Base-by-base conservation (phyloP, 257 asterid species). In the Oldenlandia corymbosa region DNA sequence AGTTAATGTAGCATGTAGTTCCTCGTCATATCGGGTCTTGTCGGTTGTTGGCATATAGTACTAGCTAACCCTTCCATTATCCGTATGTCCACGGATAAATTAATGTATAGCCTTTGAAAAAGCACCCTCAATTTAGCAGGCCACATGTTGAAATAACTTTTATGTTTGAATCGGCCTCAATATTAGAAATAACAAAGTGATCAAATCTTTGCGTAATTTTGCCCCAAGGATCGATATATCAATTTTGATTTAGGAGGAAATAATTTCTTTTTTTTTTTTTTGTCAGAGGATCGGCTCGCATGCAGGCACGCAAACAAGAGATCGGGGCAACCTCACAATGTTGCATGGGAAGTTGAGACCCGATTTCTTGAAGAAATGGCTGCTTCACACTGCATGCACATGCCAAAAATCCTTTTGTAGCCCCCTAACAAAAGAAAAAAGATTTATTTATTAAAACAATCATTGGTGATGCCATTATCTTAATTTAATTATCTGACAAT, bases 391-490 rank as follows among this genome's bases (percentile, higher is more conserved):
- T 51, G 66, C 69, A 61, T 68, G 52, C 66, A 68, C 74, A 62
- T 73, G 71, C 37, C 55, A n/a, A n/a, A n/a, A n/a, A n/a, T n/a
- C n/a, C 27, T 24, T 23, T 21, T 24, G 36, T 14, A 34, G n/a
- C n/a, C 39, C 54, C n/a, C 39, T 9, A 34, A 34, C 39, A 34
- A 34, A 20, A 72, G 68, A 70, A 74, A 73, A 72, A 68, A 75
- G 70, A 69, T 73, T 4, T 34, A 34, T 34, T 3, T 3, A 34
- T 34, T 34, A 34, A 34, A 69, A 73, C 85, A 78, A 81, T 79
- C 68, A 78, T 83, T 80, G 85, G 78, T 70, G 80, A 72, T 78
- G 77, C 62, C 76, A 73, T 77, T 54, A 72, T 60, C 72, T 45
- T 74, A 48, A 69, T 72, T 72, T 69, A 68, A 65, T 57, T 12